These are phyloP conservation scores for Pholiota conissans DNA, from an alignment of 768 basidiomycete species.

Conservation along the genomic window DNA sequence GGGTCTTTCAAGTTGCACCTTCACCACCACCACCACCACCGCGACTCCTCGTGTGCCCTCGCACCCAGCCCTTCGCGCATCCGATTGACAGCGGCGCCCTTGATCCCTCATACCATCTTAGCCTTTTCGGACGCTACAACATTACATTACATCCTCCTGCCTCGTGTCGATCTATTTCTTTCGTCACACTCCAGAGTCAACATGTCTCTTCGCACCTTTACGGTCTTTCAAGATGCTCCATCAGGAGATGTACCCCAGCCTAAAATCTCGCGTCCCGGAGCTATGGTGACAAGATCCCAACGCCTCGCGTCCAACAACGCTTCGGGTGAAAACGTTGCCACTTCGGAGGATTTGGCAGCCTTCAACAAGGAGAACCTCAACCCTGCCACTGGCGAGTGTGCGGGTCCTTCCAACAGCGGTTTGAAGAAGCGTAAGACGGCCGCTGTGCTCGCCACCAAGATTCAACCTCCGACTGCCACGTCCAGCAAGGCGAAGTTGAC, in stretches of 20 bases:
- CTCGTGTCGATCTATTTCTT: constrained; percentile 26
- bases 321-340: constrained; percentile 2
- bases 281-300: constrained; percentile 32
- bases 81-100: constrained; percentile 8
- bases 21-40: neutral
- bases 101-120: constrained; percentile 8
- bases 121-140: constrained; percentile 3
- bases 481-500: constrained; percentile 35
- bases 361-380: constrained; percentile 80
- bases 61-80: neutral
- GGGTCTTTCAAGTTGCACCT: constrained; percentile 9
- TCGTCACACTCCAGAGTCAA: constrained; percentile 16
- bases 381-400: constrained; percentile 68
- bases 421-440: constrained; percentile 73
- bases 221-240: constrained; percentile 62
- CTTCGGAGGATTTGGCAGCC: constrained; percentile 30
- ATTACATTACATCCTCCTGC: constrained; percentile 10
- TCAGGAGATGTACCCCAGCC: constrained; percentile 32
- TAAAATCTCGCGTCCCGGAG: constrained; percentile 27
- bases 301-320: constrained; percentile 17
- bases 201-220: constrained; percentile 62
- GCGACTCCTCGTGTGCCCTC: neutral
- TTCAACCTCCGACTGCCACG: constrained; percentile 35
- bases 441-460: constrained; percentile 55
- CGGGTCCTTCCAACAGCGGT: constrained; percentile 36